phyloP scores from a whole-genome alignment of 768 basidiomycete genomes.

The Kwoniella shandongensis region DNA sequence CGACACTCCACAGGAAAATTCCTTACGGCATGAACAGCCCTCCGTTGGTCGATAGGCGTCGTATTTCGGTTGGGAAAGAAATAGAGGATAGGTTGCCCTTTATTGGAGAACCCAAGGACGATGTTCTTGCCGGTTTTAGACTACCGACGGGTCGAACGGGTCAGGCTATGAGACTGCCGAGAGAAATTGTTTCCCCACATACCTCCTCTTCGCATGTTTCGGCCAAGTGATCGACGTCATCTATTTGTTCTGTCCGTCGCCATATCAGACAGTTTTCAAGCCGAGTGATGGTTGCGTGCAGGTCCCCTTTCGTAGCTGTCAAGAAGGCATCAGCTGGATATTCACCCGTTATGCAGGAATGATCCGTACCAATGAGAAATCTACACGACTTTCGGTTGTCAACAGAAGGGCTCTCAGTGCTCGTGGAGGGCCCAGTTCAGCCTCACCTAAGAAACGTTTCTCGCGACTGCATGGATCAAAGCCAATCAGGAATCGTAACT shows the following conservation, averaged over 20 bases:
- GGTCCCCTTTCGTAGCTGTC: conserved; percentile 41
- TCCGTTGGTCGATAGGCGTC: conserved; percentile 30
- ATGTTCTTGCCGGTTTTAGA: conserved; percentile 45
- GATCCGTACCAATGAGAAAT: conserved; percentile 34
- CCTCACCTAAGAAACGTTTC: conserved; percentile 43
- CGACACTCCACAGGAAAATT: too few species aligned
- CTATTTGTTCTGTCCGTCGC: conserved; percentile 42
- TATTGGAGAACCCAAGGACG: conserved; percentile 32
- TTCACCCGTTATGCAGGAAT: not conserved
- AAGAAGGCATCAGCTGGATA: not conserved
- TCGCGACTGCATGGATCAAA: conserved; percentile 27
- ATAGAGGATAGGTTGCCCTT: conserved; percentile 45
- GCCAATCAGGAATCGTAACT: not conserved
- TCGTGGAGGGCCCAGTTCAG: not conserved
- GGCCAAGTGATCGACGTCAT: conserved; percentile 43
- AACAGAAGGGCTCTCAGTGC: too few species aligned
- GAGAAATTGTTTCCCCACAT: conserved; percentile 2
- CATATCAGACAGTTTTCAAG: conserved; percentile 42
- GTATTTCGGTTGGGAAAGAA: conserved; percentile 45
- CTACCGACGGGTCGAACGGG: conserved; percentile 10
- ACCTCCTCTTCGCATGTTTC: conserved; percentile 39
- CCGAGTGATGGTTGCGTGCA: conserved; percentile 35
- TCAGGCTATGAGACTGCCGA: not conserved
- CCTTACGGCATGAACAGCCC: conserved; percentile 38
- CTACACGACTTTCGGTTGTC: too few species aligned